Evolutionary conservation across 176 grass and related monocot species (phyloP).

Genomic region (Chrysopogon serrulatus): DNA sequence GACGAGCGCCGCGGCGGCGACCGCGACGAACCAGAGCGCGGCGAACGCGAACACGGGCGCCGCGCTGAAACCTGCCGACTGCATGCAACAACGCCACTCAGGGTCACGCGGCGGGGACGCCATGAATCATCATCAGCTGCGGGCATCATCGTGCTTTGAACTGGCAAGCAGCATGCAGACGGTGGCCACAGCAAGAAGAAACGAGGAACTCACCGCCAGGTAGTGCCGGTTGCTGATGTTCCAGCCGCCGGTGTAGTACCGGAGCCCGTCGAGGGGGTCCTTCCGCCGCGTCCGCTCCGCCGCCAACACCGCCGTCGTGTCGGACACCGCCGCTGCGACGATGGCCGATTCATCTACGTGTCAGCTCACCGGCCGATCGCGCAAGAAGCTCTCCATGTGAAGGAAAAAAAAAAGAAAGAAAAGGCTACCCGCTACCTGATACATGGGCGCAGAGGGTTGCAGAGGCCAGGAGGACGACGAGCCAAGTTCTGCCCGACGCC

Average conservation of each 20-base stretch:
- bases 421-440: conserved; percentile 12
- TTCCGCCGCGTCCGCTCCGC: conserved; percentile 62
- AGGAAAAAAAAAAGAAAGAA: not conserved
- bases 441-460: not conserved
- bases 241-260: conserved; percentile 71
- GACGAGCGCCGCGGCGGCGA: conserved; percentile 39
- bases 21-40: conserved; percentile 46
- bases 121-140: not conserved
- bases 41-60: conserved; percentile 56
- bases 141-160: not conserved
- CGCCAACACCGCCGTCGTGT: conserved; percentile 37
- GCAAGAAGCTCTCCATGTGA: not conserved
- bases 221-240: conserved; percentile 92
- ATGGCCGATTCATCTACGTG: not conserved
- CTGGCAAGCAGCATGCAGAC: not conserved
- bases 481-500: not conserved
- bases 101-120: not conserved
- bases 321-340: not conserved
- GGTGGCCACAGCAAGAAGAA: not conserved
- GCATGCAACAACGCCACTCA: not conserved
- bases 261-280: conserved; percentile 71
- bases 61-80: conserved; percentile 81
- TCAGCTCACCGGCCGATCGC: not conserved
- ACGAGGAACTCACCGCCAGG: conserved; percentile 48
- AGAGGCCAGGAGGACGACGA: not conserved